Evolutionary conservation across 179 eudicot species (phyloP).

Genomic region (Gypsophila paniculata): DNA sequence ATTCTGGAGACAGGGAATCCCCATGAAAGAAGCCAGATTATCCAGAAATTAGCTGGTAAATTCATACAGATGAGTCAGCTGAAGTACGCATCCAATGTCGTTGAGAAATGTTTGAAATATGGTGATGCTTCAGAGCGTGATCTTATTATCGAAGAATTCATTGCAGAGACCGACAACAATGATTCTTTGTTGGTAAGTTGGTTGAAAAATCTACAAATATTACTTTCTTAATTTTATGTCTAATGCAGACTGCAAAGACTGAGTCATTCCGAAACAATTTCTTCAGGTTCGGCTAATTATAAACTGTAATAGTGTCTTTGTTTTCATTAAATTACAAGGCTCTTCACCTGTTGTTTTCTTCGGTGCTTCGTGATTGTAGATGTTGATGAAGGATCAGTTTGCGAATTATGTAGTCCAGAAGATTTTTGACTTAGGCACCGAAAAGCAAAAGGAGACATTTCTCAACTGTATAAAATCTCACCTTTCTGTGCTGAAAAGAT

Average conservation of each 20-base stretch:
- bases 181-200: constrained; percentile 39
- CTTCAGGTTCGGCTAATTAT: no score
- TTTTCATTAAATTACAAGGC: not conserved
- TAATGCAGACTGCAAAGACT: no score
- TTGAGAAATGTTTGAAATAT: constrained; percentile 43
- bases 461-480: constrained; percentile 50
- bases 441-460: constrained; percentile 50
- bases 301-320: no score
- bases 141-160: constrained; percentile 37
- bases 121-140: constrained; percentile 29
- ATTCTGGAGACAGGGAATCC: constrained; percentile 43
- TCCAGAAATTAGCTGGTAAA: constrained; percentile 32
- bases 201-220: not conserved
- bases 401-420: constrained; percentile 80
- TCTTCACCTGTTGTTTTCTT: not conserved
- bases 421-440: constrained; percentile 52
- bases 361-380: constrained; percentile 28
- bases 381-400: constrained; percentile 80
- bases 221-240: not conserved
- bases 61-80: constrained; percentile 46
- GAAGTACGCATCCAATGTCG: constrained; percentile 47
- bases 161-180: constrained; percentile 27
- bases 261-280: no score
- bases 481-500: constrained; percentile 62
- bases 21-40: constrained; percentile 36